Evolutionary conservation across 2,329 filamentous ascomycete species (phyloP).

Genomic region (Paraconiothyrium sp.): DNA sequence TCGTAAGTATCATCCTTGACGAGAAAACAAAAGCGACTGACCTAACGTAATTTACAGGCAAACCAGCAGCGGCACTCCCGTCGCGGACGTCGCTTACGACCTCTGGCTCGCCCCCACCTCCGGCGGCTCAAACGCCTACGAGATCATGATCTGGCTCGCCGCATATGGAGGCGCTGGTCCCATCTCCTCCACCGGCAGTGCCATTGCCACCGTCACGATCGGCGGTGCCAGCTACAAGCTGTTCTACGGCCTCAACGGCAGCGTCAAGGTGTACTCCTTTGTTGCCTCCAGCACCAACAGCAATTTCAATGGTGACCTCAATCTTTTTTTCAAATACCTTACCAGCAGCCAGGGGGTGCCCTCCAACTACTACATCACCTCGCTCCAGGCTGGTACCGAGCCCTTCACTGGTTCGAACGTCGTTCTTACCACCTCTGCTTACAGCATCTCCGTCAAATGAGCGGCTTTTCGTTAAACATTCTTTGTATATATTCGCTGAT

Average conservation of each 20-base stretch:
- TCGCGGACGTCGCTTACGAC: conserved; percentile 70
- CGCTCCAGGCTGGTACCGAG: conserved; percentile 66
- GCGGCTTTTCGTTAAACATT: not conserved
- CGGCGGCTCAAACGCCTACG: conserved; percentile 61
- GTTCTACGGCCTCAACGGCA: conserved; percentile 68
- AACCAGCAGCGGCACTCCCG: conserved; percentile 54
- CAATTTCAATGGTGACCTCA: conserved; percentile 66
- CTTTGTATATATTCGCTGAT: conserved; percentile 7
- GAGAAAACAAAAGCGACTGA: not conserved
- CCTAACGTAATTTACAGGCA: not conserved
- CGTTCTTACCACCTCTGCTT: conserved; percentile 54
- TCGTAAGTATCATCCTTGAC: conserved; percentile 13
- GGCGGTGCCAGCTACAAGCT: conserved; percentile 66
- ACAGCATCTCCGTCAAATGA: conserved; percentile 33
- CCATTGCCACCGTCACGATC: conserved; percentile 65
- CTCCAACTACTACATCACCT: conserved; percentile 54
- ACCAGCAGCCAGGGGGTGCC: conserved; percentile 58
- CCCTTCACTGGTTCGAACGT: conserved; percentile 63
- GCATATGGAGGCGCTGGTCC: conserved; percentile 67
- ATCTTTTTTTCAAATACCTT: conserved; percentile 67
- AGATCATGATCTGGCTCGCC: conserved; percentile 73
- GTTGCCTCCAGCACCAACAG: conserved; percentile 60
- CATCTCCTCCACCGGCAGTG: conserved; percentile 65
- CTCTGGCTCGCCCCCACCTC: conserved; percentile 65
- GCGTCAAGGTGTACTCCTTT: conserved; percentile 69